Evolutionary conservation across 305 asterid genomes (phyloP), one percentile per base, ranked within the genome.

Genomic region (Fraxinus albicans): DNA sequence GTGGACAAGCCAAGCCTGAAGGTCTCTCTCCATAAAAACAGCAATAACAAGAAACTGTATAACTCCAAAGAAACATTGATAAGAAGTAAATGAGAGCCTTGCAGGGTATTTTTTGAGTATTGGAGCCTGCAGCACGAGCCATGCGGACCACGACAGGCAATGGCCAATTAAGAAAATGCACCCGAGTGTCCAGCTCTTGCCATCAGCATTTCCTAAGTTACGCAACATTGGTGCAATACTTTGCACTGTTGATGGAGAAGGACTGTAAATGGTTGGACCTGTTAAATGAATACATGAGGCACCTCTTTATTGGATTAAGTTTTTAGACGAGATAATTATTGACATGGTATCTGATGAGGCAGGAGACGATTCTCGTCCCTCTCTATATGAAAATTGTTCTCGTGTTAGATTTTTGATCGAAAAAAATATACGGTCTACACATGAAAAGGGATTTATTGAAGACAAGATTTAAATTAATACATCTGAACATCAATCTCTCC

Each of bases 51-150:
- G 91, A 63, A 96, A 96, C 89, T 96, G 99, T 9, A 96, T 79
- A 25, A 96, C 88, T 2, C 99, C 99, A 34, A 96, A 95, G 89
- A 96, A 93, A 23, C 95, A 92, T 84, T 96, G 99, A 86, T 92
- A 94, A 3, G 98, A 94, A 0, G 99, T 94, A 84, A 96, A 92
- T 0, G 97, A 92, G 17, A 96, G 98, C 76, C 98, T 87, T 31
- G 99, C 99, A 50, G 99, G 99, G 80, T 95, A 96, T 53, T 88
- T 88, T 82, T 95, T 93, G 8, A 96, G 96, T 0, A 95, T 88
- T 29, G 99, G 99, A 12, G 97, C 93, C 81, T 96, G 99, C 1
- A 96, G 85, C 60, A 96, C 99, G 6, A 96, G 97, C 99, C 99
- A 96, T 0, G 91, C 98, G 33, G 98, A 92, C 99, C 99, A 96